Evolutionary conservation across 805 yeast genomes (phyloP), one percentile per base, ranked within the genome.

Genomic region (Komagataella ulmi): DNA sequence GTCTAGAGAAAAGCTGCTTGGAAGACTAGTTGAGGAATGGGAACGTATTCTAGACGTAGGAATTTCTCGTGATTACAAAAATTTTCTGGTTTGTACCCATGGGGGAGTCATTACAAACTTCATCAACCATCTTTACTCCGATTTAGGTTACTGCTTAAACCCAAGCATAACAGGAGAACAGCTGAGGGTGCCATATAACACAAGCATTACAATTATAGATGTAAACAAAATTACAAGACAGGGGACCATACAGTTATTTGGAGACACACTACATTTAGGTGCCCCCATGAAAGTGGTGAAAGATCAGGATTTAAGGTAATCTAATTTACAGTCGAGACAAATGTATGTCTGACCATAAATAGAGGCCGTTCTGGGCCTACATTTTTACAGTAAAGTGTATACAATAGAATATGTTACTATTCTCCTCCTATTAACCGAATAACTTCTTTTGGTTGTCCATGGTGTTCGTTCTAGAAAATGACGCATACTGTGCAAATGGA

Each of bases 41-140:
- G 63, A 70, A 19, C 50, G 54, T 1, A 65, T 77, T 0, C 61
- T 80, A 3, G 65, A 69, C 7, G 68, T 67, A 24, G 65, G 75
- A 2, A 58, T 63, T 3, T 57, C 56, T 0, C 59, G 66, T 1
- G 64, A 64, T 21, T 61, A 65, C 52, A 65, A 65, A 49, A 85
- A 85, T 57, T 73, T 84, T 2, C 68, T 81, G 12, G 54, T 86
- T 18, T 78, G 88, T 52, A 79, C 88, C 12, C 96, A 88, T 62
- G 96, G 96, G 18, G 95, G 95, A 7, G 84, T 85, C 1, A 81
- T 88, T 17, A 76, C 87, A 48, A 75, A 80, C 24, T 72, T 82
- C 44, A 61, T 78, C 45, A 75, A 75, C 54, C 71, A 80, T 61
- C 66, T 84, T 46, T 65, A 78, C 49, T 58, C 63, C 4, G 72